Percentiles rank a stretch among this genome's conserved stretches.
These are phyloP conservation scores for Chenopodium quinoa DNA, from an alignment of 148 eudicot genomes.

Conservation along the genomic window DNA sequence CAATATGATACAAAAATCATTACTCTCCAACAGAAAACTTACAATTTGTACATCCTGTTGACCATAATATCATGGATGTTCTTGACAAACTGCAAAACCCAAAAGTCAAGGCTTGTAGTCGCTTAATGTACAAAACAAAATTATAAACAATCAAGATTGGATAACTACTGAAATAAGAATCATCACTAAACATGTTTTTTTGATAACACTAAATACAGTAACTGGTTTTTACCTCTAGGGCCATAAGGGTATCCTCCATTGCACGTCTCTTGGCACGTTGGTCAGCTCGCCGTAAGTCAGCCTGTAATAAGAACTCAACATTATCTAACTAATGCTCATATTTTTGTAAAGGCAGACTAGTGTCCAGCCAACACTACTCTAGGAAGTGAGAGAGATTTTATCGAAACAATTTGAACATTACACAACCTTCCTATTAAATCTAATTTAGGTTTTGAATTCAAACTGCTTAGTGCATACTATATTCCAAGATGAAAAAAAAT, in stretches of 20 bases:
- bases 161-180: not conserved
- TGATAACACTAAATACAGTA: not conserved
- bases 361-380: not conserved
- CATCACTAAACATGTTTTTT: not conserved
- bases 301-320: constrained; percentile 43
- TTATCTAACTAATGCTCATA: not conserved
- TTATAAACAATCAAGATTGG: not conserved
- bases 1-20: constrained; percentile 10
- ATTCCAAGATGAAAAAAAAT: not conserved
- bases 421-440: not conserved
- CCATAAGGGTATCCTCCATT: constrained; percentile 89
- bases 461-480: not conserved
- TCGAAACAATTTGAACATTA: not conserved
- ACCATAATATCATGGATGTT: constrained; percentile 82
- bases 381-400: not conserved
- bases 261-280: constrained; percentile 84
- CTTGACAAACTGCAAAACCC: constrained; percentile 70
- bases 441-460: not conserved
- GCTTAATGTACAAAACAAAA: not conserved
- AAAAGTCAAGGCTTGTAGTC: not conserved
- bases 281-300: constrained; percentile 93
- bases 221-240: constrained; percentile 62
- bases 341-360: not conserved
- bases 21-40: constrained; percentile 36
- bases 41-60: constrained; percentile 45